These are phyloP conservation scores for Boletellus ananas DNA, from an alignment of 768 basidiomycete genomes.

Conservation along the genomic window DNA sequence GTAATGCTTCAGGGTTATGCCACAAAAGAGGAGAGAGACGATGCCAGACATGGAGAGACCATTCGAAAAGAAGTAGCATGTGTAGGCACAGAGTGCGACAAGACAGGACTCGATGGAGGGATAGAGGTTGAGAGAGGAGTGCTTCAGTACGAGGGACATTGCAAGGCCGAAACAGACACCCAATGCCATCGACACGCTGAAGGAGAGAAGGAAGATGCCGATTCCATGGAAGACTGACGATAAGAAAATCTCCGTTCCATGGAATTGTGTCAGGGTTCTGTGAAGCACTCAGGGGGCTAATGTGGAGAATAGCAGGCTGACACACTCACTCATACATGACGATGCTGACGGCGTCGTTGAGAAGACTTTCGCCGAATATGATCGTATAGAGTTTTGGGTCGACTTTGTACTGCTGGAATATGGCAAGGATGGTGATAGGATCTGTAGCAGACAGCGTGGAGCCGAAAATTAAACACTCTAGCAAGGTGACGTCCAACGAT, in stretches of 20 bases:
- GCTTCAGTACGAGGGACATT: conserved; percentile 91
- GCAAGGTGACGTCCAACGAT: conserved; percentile 74
- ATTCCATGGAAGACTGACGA: conserved; percentile 91
- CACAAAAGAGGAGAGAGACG: conserved; percentile 96
- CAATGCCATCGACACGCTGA: conserved; percentile 91
- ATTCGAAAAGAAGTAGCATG: conserved; percentile 98
- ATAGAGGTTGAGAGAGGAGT: conserved; percentile 80
- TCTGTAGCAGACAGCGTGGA: conserved; percentile 97
- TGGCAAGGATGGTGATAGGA: conserved; percentile 95
- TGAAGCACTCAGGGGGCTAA: conserved; percentile 1
- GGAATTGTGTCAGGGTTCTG: conserved; percentile 90
- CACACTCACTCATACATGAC: conserved; percentile 97
- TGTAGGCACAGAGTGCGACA: conserved; percentile 91
- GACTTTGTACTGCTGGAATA: conserved; percentile 98
- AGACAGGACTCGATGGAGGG: conserved; percentile 98
- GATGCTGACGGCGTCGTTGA: conserved; percentile 99
- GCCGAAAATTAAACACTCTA: conserved; percentile 96
- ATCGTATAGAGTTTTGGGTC: conserved; percentile 96
- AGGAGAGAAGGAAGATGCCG: conserved; percentile 96
- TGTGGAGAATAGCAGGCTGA: not conserved
- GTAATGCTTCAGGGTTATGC: conserved; percentile 98
- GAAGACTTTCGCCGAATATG: conserved; percentile 94
- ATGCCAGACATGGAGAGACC: conserved; percentile 93
- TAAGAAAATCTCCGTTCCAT: conserved; percentile 81
- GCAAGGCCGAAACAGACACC: conserved; percentile 88